A percentile compares a stretch with the other conserved stretches of the same genome.
phyloP scores from a whole-genome alignment of 2,329 filamentous ascomycete species.

The Diaporthe sp. region DNA sequence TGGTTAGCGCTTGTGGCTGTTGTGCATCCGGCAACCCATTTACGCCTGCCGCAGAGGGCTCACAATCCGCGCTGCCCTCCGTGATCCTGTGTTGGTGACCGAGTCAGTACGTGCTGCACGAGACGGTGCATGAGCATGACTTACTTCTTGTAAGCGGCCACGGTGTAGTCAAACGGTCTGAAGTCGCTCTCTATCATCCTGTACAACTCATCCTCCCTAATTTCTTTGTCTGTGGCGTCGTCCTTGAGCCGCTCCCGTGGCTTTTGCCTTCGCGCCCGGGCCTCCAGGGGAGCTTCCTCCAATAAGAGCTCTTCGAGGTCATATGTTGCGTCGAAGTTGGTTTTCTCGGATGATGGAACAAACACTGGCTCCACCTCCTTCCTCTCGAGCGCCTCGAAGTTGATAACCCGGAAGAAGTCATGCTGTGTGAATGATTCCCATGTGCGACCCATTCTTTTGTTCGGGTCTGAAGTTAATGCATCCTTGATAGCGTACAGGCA shows the following conservation, averaged over 20 bases:
- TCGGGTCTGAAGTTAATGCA: conserved; percentile 84
- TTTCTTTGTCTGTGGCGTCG: conserved; percentile 95
- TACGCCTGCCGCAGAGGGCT: conserved; percentile 33
- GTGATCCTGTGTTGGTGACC: conserved; percentile 45
- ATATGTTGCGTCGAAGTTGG: conserved; percentile 98
- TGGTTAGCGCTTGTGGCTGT: conserved; percentile 64
- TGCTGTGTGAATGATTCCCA: conserved; percentile 90
- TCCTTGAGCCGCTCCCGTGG: conserved; percentile 92
- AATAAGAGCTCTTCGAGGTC: conserved; percentile 94
- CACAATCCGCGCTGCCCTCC: conserved; percentile 38
- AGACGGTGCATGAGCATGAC: conserved; percentile 46
- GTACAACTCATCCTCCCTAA: conserved; percentile 93
- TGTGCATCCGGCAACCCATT: conserved; percentile 37
- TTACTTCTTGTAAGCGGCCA: conserved; percentile 82
- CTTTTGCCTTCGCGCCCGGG: conserved; percentile 92
- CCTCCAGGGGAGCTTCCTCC: conserved; percentile 95
- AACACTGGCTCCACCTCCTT: conserved; percentile 95
- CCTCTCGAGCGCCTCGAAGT: conserved; percentile 86
- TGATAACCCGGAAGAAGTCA: conserved; percentile 88
- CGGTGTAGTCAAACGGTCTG: conserved; percentile 94
- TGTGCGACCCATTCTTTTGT: conserved; percentile 85
- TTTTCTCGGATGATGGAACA: conserved; percentile 94
- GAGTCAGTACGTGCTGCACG: conserved; percentile 30
- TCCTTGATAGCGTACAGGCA: conserved; percentile 92
- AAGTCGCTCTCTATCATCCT: conserved; percentile 95